Evolutionary conservation across 225 moss, liverwort and hornwort species (phyloP), one percentile per base, ranked within the genome.

Genomic region (Anthoceros angustus): DNA sequence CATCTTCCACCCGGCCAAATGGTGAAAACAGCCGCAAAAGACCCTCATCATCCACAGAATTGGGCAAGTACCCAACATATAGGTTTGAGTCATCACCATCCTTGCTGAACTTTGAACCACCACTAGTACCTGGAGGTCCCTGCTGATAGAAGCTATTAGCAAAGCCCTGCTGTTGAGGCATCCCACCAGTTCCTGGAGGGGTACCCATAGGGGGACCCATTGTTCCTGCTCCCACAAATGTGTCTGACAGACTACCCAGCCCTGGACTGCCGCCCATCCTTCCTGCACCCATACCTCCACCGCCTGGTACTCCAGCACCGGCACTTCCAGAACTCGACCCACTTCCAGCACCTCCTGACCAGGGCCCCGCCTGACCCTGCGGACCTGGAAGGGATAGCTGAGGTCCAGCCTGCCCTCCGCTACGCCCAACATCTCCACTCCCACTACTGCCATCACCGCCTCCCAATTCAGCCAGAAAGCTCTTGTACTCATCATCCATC

Each of bases 401-500:
- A 32, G 88, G 78, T 0, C 88, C 91, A 42, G 82, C 62, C 68
- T 84, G 86, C n/a, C 91, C 76, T 18, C 8, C 23, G 74, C 63
- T 78, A 41, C 85, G 73, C 43, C 90, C 94, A 42, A 94, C 84
- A 41, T 87, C 88, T 21, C 94, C 94, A 68, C 74, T 70, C 21
- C 77, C 75, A 25, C 74, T 49, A 20, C 64, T 72, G 41, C 67
- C 75, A 10, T 74, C 84, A 55, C 79, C 94, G 14, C 94, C 95
- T 66, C 95, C 95, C 67, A 95, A 82, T 77, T 95, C 95, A 42
- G 95, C 95, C 64, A 95, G 74, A 70, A 95, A 95, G 40, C 84
- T 95, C 70, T 95, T 91, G 70, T 95, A 95, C 72, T 95, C 95
- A 72, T 95, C 95, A 70, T 95, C 95, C 95, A 98, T 98, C 79